Percentiles rank a stretch among this genome's conserved stretches.
phyloP scores from a whole-genome alignment of 2,329 filamentous ascomycete genomes.

The Penicillium italicum region DNA sequence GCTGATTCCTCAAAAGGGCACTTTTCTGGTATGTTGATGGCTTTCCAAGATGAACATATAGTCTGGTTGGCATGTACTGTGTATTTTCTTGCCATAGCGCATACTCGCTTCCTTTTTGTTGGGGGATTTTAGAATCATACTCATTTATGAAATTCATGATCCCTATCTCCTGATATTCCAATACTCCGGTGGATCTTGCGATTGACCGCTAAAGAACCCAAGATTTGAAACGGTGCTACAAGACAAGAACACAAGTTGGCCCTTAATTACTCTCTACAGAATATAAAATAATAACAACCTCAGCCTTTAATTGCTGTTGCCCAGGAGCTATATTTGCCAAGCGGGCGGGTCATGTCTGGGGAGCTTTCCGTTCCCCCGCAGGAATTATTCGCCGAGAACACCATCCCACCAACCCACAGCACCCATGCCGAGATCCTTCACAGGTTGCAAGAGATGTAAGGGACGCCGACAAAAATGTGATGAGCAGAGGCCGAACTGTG shows the following conservation, averaged over 20 bases:
- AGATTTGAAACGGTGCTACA: background rate
- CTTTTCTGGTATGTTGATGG: slow-evolving; percentile 12
- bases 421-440: slow-evolving; percentile 42
- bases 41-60: slow-evolving; percentile 21
- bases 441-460: slow-evolving; percentile 46
- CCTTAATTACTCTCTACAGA: background rate
- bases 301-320: background rate
- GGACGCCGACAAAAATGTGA: slow-evolving; percentile 47
- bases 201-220: slow-evolving; percentile 22
- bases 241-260: background rate
- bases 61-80: slow-evolving; percentile 18
- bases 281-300: background rate
- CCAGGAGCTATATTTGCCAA: slow-evolving; percentile 13
- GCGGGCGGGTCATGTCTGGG: slow-evolving; percentile 8
- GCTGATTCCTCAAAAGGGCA: slow-evolving; percentile 22
- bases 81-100: slow-evolving; percentile 24
- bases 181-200: slow-evolving; percentile 16
- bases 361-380: slow-evolving; percentile 22
- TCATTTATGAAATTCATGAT: background rate
- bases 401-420: slow-evolving; percentile 12
- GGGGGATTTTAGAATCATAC: slow-evolving; percentile 3
- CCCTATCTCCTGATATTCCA: background rate
- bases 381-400: slow-evolving; percentile 15
- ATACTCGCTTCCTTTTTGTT: slow-evolving; percentile 12
- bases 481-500: slow-evolving; percentile 41